Conservation (phyloP, 306 rosid species). For the Fragaria iinumae region DNA sequence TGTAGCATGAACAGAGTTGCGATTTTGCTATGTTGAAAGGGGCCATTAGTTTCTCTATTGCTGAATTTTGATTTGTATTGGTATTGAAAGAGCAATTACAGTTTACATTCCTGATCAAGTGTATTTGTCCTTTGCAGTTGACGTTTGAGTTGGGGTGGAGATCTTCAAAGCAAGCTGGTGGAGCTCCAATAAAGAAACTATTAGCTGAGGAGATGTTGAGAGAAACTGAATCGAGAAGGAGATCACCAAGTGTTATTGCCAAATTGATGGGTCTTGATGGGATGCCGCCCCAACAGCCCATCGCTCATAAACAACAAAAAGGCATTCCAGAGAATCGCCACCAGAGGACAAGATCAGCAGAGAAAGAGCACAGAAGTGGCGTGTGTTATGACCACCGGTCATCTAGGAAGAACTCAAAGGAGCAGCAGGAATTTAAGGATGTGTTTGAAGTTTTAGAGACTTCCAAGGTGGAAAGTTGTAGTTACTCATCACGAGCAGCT, state of each 20-base stretch:
- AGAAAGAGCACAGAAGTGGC: constrained; percentile 43
- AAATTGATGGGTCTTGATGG: constrained; percentile 98
- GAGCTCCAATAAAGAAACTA: constrained; percentile 72
- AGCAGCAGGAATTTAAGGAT: constrained; percentile 80
- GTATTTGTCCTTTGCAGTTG: constrained; percentile 48
- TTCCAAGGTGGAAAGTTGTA: constrained; percentile 49
- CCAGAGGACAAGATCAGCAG: constrained; percentile 31
- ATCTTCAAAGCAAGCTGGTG: constrained; percentile 53
- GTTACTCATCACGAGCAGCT: constrained; percentile 42
- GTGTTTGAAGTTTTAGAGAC: constrained; percentile 83
- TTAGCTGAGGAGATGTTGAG: constrained; percentile 72
- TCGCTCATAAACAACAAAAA: constrained; percentile 48
- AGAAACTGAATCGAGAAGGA: constrained; percentile 58
- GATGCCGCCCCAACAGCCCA: constrained; percentile 61
- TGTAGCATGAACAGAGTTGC: constrained; percentile 1
- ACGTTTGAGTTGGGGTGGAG: constrained; percentile 54
- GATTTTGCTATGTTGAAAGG: constrained; percentile 7
- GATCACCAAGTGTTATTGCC: constrained; percentile 76
- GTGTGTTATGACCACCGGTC: constrained; percentile 35
- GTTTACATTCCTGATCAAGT: constrained; percentile 16
- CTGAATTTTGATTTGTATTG: constrained; percentile 11
- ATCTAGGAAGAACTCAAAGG: constrained; percentile 61
- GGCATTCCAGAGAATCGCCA: constrained; percentile 32
- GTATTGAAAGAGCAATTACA: background rate
- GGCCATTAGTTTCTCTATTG: background rate